A percentile compares a stretch with the other conserved stretches of the same genome.
Conservation (phyloP, 345 rosid genomes). For the Gossypium longicalyx region DNA sequence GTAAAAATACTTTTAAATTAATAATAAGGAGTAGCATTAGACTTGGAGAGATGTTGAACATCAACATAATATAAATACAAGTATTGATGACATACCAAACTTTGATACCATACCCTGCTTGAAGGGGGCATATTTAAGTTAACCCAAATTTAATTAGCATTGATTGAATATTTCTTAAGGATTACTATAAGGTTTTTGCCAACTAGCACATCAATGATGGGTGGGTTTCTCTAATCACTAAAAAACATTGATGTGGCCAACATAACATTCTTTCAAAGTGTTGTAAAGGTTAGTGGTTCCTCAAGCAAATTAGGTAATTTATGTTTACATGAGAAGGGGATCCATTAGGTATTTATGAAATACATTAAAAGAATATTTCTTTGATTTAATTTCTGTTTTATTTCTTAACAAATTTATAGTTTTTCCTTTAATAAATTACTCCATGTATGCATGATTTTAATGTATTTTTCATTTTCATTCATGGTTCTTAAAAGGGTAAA, state of each 20-base stretch:
- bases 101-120: neutral
- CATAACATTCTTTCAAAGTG: neutral
- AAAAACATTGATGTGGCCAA: neutral
- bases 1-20: neutral
- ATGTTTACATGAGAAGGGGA: neutral
- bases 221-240: neutral
- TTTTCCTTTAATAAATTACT: neutral
- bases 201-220: neutral
- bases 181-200: neutral
- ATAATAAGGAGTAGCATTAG: too few species aligned
- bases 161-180: neutral
- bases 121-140: neutral
- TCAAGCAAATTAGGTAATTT: neutral
- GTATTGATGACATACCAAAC: neutral
- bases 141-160: neutral
- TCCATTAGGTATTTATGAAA: too few species aligned
- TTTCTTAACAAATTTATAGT: neutral
- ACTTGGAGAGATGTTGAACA: too few species aligned
- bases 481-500: neutral
- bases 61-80: neutral
- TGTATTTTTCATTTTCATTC: neutral
- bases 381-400: neutral
- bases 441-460: neutral
- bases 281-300: neutral
- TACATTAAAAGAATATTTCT: too few species aligned